Percentiles rank a stretch among this genome's conserved stretches.
Conservation (phyloP, 2,329 filamentous ascomycete genomes). For the Paramyrothecium sp. region DNA sequence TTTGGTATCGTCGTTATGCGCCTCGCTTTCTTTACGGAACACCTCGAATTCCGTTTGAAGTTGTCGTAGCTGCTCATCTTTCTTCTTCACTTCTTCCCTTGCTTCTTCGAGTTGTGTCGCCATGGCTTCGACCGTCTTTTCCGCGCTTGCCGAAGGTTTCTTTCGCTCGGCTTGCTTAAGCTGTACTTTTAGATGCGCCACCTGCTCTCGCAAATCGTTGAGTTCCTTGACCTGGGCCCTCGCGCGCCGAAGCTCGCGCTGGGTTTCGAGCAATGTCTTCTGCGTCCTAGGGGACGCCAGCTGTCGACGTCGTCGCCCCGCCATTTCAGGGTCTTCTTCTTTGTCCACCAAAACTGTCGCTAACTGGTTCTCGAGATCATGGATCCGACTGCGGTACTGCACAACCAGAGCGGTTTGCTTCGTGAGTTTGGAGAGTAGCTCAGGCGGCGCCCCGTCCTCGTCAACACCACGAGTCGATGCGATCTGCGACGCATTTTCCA, state of each 20-base stretch:
- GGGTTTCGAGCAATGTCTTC: constrained; percentile 49
- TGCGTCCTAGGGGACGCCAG: constrained; percentile 48
- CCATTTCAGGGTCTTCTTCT: constrained; percentile 28
- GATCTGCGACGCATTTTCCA: constrained; percentile 59
- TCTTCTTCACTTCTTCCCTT: constrained; percentile 43
- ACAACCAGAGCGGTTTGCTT: constrained; percentile 56
- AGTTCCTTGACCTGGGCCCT: constrained; percentile 53
- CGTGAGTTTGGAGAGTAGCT: constrained; percentile 51
- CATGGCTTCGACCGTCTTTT: constrained; percentile 30
- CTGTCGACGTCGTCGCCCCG: constrained; percentile 30
- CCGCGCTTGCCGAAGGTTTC: constrained; percentile 32
- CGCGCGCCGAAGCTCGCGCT: constrained; percentile 53
- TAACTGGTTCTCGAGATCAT: constrained; percentile 54
- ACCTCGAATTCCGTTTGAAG: constrained; percentile 52
- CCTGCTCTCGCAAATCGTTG: constrained; percentile 48
- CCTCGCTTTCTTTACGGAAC: constrained; percentile 52
- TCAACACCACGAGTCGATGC: constrained; percentile 26
- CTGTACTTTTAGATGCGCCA: constrained; percentile 49
- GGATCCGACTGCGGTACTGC: constrained; percentile 58
- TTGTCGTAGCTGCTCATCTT: constrained; percentile 47
- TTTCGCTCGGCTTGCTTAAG: constrained; percentile 48
- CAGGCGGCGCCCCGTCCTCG: constrained; percentile 42
- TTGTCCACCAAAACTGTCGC: constrained; percentile 37
- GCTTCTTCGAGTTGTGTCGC: constrained; percentile 40
- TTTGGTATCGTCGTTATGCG: constrained; percentile 53